Base-by-base conservation (phyloP, 495 filamentous ascomycete genomes). In the Penicillium taxi region DNA sequence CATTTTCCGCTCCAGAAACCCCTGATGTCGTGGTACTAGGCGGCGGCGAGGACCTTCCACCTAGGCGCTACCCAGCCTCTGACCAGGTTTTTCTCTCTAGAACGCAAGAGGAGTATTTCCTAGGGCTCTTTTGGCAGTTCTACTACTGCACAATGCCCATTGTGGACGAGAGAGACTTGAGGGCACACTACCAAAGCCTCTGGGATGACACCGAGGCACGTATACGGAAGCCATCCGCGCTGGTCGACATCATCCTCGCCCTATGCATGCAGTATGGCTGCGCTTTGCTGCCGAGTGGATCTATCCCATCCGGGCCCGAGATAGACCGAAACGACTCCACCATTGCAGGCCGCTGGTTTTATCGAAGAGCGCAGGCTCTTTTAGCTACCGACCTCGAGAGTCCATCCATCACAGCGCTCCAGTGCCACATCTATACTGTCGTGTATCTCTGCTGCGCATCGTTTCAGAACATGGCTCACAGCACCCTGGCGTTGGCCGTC, bases 231-330 rank as follows among this genome's bases (percentile, higher is more conserved):
- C 56, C 69, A 5, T 77, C 71, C 2, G 56, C 73, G 3, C 58
- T 77, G 0, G 69, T 71, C 5, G 73, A 78, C 38, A 73, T 73
- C 12, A 45, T 74, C 26, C 48, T 78, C 9, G 72, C 73, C 5
- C 25, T 75, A 9, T 72, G 64, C 31, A 73, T 77, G 59, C 71
- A 75, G 45, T 70, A 71, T 35, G 52, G 62, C 8, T 20, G 29
- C 22, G 9, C 14, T 13, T 41, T 20, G 24, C 8, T 45, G n/a
- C 26, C 23, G 8, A 27, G 15, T 19, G 34, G 27, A n/a, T n/a
- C n/a, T n/a, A n/a, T n/a, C n/a, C n/a, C n/a, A n/a, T n/a, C n/a
- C n/a, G n/a, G n/a, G n/a, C n/a, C n/a, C n/a, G n/a, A n/a, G n/a
- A n/a, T n/a, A n/a, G n/a, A n/a, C n/a, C n/a, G n/a, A n/a, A n/a